phyloP scores from a whole-genome alignment of 768 basidiomycete species.

The Rhodocollybia butyracea region DNA sequence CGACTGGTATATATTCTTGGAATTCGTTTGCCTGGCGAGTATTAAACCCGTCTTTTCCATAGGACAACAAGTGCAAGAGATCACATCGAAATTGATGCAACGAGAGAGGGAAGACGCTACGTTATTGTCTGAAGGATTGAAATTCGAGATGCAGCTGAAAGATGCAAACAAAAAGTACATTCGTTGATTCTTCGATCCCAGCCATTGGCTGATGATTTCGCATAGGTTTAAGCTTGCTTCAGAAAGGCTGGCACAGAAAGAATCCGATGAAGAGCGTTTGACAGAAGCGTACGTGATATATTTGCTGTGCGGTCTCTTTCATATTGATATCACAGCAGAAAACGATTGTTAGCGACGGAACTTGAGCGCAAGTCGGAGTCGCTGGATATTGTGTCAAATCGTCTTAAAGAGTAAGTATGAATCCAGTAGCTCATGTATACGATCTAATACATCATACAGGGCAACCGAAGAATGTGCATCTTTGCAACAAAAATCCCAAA shows the following conservation, averaged over 20 bases:
- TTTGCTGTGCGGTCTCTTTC: neutral
- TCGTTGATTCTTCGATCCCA: neutral
- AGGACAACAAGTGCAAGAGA: constrained; percentile 14
- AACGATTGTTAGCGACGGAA: neutral
- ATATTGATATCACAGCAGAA: neutral
- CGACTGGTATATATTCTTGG: constrained; percentile 17
- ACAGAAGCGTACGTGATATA: neutral
- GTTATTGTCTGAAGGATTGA: constrained; percentile 10
- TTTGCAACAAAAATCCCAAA: neutral
- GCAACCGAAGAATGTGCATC: neutral
- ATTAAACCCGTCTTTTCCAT: too few species aligned
- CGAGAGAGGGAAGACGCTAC: constrained; percentile 15
- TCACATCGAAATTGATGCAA: constrained; percentile 13
- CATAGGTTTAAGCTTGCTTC: neutral
- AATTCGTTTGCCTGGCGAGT: too few species aligned
- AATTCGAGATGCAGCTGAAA: constrained; percentile 11
- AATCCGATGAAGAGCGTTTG: neutral
- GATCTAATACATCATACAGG: neutral
- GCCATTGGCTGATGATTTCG: neutral
- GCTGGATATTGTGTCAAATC: neutral
- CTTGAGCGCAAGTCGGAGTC: neutral
- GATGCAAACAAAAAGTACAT: constrained; percentile 15
- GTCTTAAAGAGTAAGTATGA: neutral
- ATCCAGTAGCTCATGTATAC: too few species aligned
- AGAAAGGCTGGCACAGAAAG: neutral